Evolutionary conservation across 2,329 filamentous ascomycete species (phyloP).

Genomic region (Talaromyces sp.): DNA sequence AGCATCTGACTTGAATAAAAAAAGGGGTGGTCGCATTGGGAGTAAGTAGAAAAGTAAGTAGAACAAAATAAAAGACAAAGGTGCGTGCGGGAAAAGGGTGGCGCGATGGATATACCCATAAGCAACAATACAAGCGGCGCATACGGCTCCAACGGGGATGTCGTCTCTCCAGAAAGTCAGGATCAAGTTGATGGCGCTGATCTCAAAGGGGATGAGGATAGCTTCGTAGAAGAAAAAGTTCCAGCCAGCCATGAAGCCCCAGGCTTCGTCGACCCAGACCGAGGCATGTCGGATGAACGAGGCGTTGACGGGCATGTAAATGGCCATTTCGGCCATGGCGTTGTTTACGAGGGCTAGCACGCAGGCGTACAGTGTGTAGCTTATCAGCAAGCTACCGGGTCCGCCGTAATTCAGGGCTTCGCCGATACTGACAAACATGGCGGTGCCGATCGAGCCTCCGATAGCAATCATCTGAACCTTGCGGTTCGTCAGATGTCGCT

Average conservation of each 20-base stretch:
- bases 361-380: conserved; percentile 23
- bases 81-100: not conserved
- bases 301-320: conserved; percentile 71
- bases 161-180: conserved; percentile 4
- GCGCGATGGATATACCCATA: conserved; percentile 53
- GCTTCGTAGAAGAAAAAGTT: conserved; percentile 19
- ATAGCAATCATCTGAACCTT: conserved; percentile 27
- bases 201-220: conserved; percentile 11
- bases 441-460: conserved; percentile 36
- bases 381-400: conserved; percentile 33
- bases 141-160: conserved; percentile 53
- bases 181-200: conserved; percentile 7
- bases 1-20: not conserved
- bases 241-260: conserved; percentile 77
- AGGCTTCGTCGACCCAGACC: conserved; percentile 72
- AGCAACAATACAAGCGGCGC: conserved; percentile 55
- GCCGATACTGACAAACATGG: conserved; percentile 36
- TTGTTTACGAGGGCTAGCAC: conserved; percentile 34
- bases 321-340: conserved; percentile 71
- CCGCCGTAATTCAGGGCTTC: conserved; percentile 32
- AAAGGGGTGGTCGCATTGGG: not conserved
- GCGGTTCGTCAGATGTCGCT: conserved; percentile 12
- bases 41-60: not conserved
- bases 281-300: conserved; percentile 79
- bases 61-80: not conserved